Evolutionary conservation across 2,329 filamentous ascomycete species (phyloP), one percentile per base, ranked within the genome.

Genomic region (Microdochium trichocladiopsis): DNA sequence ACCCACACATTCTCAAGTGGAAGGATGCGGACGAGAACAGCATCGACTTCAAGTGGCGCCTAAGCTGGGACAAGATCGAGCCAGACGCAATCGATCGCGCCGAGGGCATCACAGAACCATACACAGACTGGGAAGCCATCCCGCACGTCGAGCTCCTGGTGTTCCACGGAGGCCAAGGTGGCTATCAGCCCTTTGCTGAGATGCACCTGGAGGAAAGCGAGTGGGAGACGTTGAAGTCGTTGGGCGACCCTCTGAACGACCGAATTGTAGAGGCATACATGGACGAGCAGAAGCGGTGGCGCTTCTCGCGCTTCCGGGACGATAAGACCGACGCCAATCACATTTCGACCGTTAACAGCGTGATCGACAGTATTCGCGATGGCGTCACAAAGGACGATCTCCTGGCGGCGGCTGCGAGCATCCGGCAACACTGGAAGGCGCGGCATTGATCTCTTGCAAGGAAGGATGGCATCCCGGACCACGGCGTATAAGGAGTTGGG

Each of bases 1-100:
- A 99, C 69, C 82, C 83, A 49, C 87, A 96, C 67, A 99, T 96
- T 57, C 76, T 99, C 37, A 99, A 99, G 69, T 99, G 94, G 94
- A 99, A 99, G 71, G 91, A 93, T 0, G 90, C 90, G 3, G 79
- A 89, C 58, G 94, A 99, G 68, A 99, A 99, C 72, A 95, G 91
- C 0, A 84, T 99, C 60, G 94, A 99, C 67, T 96, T 96, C 68
- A 82, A 87, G 43, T 78, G 97, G 61, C 82, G 81, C 50, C 78
- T 99, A 45, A 76, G 80, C 12, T 97, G 96, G 62, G 87, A 88
- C 0, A 64, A 76, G 1, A 75, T 87, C n/a, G 79, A 88, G 54
- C 86, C 87, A 1, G 81, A 86, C 61, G 79, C 82, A 14, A 70
- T 76, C 16, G 87, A 94, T 60, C 80, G 82, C 47, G 80, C 82